A percentile compares a stretch with the other conserved stretches of the same genome.
Evolutionary conservation across 1,284 basidiomycete genomes (phyloP).

Genomic region (Cystobasidium slooffiae): DNA sequence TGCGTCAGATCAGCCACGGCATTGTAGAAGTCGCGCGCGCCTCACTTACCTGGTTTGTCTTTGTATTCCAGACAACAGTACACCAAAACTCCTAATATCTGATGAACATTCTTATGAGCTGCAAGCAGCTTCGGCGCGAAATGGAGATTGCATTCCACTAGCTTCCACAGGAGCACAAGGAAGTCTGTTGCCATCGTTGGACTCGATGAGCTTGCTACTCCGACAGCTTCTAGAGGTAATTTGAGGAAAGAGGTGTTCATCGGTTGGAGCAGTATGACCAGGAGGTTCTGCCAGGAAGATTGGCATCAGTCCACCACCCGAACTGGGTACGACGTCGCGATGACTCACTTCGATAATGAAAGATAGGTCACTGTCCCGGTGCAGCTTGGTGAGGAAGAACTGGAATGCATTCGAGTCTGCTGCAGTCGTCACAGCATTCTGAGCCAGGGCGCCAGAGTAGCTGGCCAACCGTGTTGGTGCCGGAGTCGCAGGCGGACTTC

Average conservation of each 20-base stretch:
- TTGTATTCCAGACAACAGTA: conserved; percentile 82
- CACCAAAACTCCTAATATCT: conserved; percentile 75
- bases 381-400: conserved; percentile 86
- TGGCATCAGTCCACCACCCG: background rate
- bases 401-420: conserved; percentile 81
- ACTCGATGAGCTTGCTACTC: conserved; percentile 10
- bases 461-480: conserved; percentile 56
- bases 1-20: background rate
- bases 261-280: conserved; percentile 30
- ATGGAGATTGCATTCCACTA: conserved; percentile 90
- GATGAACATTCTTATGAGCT: conserved; percentile 75
- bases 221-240: conserved; percentile 34
- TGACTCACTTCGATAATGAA: conserved; percentile 77
- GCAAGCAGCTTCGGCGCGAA: conserved; percentile 73
- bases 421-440: conserved; percentile 57
- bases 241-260: conserved; percentile 31
- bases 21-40: background rate
- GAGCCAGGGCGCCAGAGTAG: conserved; percentile 58
- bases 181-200: conserved; percentile 41
- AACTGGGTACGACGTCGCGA: conserved; percentile 73
- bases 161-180: conserved; percentile 82
- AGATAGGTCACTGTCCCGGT: conserved; percentile 81
- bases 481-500: conserved; percentile 54
- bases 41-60: conserved; percentile 76
- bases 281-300: conserved; percentile 14